Conservation (phyloP, 306 rosid species). For the apple (Malus domestica) region ASM211411v1 NC_041800.1:28348733-28349232, state of each 20-base stretch:
- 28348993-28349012: conserved; percentile 49
- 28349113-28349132: conserved; percentile 62
- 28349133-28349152: conserved; percentile 32
- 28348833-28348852: conserved; percentile 39
- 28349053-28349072: conserved; percentile 26
- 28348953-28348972: conserved; percentile 57
- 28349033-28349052: conserved; percentile 41
- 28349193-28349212: conserved; percentile 47
- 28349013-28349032: conserved; percentile 39
- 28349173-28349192: conserved; percentile 49
- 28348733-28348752: conserved; percentile 66
- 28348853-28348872: conserved; percentile 35
- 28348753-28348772: conserved; percentile 71
- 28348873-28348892: conserved; percentile 71
- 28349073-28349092: conserved; percentile 34
- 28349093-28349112: conserved; percentile 50
- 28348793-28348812: conserved; percentile 61
- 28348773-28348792: conserved; percentile 77
- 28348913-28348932: conserved; percentile 65
- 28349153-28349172: conserved; percentile 52
- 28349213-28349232: conserved; percentile 90
- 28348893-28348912: conserved; percentile 78
- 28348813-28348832: conserved; percentile 67
- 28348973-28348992: conserved; percentile 52
- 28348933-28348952: conserved; percentile 72